Evolutionary conservation across 2,329 filamentous ascomycete species (phyloP).

Genomic region (Pestalotiopsis sp.): DNA sequence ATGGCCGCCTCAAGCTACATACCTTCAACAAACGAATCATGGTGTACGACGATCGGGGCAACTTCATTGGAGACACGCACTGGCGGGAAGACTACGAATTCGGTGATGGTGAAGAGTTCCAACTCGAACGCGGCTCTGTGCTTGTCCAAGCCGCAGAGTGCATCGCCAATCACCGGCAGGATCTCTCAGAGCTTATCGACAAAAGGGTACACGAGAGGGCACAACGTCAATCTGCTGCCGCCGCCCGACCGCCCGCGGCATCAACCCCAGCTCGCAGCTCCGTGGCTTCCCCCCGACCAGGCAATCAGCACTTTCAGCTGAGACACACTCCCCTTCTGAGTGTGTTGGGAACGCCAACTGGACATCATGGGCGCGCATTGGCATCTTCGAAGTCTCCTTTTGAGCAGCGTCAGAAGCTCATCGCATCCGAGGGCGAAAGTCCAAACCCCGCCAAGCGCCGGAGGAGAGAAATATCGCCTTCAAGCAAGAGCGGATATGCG

Average conservation of each 20-base stretch:
- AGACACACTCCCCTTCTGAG: conserved; percentile 54
- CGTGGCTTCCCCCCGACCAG: conserved; percentile 14
- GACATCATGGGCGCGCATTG: conserved; percentile 63
- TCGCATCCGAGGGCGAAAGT: conserved; percentile 19
- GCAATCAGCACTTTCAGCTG: conserved; percentile 35
- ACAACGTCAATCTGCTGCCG: conserved; percentile 47
- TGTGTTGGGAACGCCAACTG: conserved; percentile 66
- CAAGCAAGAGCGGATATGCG: conserved; percentile 52
- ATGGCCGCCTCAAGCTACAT: conserved; percentile 86
- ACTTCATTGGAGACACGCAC: conserved; percentile 83
- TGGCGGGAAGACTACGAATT: conserved; percentile 73
- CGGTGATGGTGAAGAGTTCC: conserved; percentile 79
- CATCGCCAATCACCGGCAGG: conserved; percentile 73
- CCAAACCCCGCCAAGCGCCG: conserved; percentile 42
- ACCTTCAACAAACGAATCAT: conserved; percentile 90
- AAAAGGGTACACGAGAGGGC: conserved; percentile 65
- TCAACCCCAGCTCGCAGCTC: conserved; percentile 24
- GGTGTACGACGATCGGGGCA: conserved; percentile 82
- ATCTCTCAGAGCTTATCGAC: conserved; percentile 75
- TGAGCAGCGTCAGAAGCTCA: conserved; percentile 52
- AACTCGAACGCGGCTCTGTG: conserved; percentile 73
- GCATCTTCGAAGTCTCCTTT: conserved; percentile 66
- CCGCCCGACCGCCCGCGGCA: conserved; percentile 33
- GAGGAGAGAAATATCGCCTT: conserved; percentile 38
- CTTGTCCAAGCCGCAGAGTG: conserved; percentile 81